Conservation (phyloP, 805 yeast species). For the Candida schatavii region DNA sequence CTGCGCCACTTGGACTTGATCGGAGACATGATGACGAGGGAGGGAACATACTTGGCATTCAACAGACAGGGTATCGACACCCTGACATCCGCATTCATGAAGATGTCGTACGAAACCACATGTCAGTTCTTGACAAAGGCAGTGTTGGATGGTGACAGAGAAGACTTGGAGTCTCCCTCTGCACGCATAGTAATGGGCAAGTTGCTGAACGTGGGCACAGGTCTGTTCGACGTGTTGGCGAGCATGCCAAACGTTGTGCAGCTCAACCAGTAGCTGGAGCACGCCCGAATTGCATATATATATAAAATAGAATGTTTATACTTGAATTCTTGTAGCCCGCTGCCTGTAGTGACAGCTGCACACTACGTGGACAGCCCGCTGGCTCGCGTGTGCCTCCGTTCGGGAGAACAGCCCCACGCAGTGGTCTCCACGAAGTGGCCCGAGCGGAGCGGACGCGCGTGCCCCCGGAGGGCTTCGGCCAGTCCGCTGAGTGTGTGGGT, state of each 20-base stretch:
- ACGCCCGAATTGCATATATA: conserved; percentile 2
- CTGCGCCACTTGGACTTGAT: conserved; percentile 92
- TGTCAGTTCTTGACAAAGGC: conserved; percentile 97
- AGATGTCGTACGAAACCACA: conserved; percentile 98
- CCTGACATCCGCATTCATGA: conserved; percentile 92
- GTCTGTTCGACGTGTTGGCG: conserved; percentile 80
- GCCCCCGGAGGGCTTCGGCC: too few species aligned
- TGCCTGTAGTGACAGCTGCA: too few species aligned
- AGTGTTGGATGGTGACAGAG: conserved; percentile 87
- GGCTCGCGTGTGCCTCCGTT: too few species aligned
- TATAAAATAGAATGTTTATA: not conserved
- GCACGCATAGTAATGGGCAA: conserved; percentile 93
- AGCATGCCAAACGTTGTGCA: conserved; percentile 33
- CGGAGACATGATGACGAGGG: conserved; percentile 99
- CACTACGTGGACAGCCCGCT: too few species aligned
- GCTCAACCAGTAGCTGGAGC: not conserved
- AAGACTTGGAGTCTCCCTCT: conserved; percentile 85
- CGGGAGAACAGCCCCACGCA: too few species aligned
- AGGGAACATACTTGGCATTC: conserved; percentile 94
- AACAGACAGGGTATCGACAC: conserved; percentile 98
- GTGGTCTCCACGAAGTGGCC: too few species aligned
- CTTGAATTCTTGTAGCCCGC: too few species aligned
- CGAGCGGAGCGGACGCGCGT: too few species aligned
- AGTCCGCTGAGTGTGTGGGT: too few species aligned
- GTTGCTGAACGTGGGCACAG: conserved; percentile 90